Evolutionary conservation across 306 rosid species (phyloP).

Genomic region (Pterocarpus macrocarpus): DNA sequence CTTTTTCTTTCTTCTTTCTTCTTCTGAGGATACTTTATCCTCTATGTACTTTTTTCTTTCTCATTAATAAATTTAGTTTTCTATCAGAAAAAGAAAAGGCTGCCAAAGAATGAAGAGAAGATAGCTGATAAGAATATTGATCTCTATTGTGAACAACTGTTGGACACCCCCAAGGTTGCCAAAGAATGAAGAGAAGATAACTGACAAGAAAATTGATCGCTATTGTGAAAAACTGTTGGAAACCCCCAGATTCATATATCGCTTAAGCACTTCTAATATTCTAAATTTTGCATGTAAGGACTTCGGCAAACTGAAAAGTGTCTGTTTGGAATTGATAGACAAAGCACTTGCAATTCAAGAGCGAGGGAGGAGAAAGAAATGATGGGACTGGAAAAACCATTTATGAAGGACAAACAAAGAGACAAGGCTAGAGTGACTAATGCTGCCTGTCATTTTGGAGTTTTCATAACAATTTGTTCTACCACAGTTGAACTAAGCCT

Average conservation of each 20-base stretch:
- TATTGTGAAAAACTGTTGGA: neutral
- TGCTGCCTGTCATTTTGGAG: neutral
- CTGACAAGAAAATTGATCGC: neutral
- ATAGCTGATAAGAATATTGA: neutral
- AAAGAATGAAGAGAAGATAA: no score
- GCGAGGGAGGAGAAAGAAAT: neutral
- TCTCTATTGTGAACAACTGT: no score
- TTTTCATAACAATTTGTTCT: neutral
- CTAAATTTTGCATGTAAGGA: neutral
- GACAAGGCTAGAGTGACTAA: neutral
- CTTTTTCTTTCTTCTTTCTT: neutral
- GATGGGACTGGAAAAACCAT: neutral
- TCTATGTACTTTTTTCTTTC: neutral
- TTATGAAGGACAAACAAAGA: neutral
- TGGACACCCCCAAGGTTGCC: no score
- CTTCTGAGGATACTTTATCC: neutral
- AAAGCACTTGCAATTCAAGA: neutral
- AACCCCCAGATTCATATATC: slow-evolving; percentile 1
- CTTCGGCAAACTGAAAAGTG: neutral
- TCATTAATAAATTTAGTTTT: neutral
- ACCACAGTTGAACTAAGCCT: slow-evolving; percentile 16
- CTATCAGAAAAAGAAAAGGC: no score
- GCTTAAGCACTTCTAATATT: neutral
- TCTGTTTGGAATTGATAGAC: slow-evolving; percentile 7
- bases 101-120: no score